These are phyloP conservation scores for Brettanomyces sp. DNA, from an alignment of 805 yeast species.

Conservation along the genomic window DNA sequence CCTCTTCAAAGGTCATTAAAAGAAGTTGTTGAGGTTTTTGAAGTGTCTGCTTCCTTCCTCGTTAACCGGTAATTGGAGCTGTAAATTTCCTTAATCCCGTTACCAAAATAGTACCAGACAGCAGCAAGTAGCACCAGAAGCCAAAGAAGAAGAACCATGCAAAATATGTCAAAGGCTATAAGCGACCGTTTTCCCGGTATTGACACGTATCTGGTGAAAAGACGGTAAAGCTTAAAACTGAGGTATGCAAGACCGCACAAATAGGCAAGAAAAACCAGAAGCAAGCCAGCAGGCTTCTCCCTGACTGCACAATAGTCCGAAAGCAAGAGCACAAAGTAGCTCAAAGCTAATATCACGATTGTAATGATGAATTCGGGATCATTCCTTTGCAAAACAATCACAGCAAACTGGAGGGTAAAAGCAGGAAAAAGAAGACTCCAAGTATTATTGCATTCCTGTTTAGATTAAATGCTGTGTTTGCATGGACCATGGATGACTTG, in stretches of 20 bases:
- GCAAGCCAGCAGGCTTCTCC: slow-evolving; percentile 20
- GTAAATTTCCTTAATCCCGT: slow-evolving; percentile 10
- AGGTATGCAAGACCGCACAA: slow-evolving; percentile 30
- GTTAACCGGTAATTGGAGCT: slow-evolving; percentile 3
- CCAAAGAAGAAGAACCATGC: slow-evolving; percentile 19
- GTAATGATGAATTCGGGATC: slow-evolving; percentile 36
- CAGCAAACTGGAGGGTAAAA: slow-evolving; percentile 35
- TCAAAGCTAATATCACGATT: slow-evolving; percentile 13
- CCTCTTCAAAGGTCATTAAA: too few species aligned
- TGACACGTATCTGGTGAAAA: slow-evolving; percentile 23
- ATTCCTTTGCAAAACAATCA: slow-evolving; percentile 27
- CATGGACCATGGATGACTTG: slow-evolving; percentile 21
- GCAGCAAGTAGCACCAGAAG: slow-evolving; percentile 8
- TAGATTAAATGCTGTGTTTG: slow-evolving; percentile 29
- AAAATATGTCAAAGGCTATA: slow-evolving; percentile 30
- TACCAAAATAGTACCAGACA: slow-evolving; percentile 7
- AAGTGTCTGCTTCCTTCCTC: too few species aligned
- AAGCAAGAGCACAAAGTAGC: slow-evolving; percentile 19
- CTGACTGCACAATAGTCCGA: slow-evolving; percentile 30
- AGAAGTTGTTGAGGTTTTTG: too few species aligned
- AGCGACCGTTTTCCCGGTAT: slow-evolving; percentile 34
- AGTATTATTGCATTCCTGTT: slow-evolving; percentile 20
- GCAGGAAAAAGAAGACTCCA: slow-evolving; percentile 33
- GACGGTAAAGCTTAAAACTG: slow-evolving; percentile 29
- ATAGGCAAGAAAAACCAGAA: slow-evolving; percentile 18